Percentiles rank a stretch among this genome's conserved stretches.
Conservation (phyloP, 2,329 filamentous ascomycete species). For the Phialophora expanda region DNA sequence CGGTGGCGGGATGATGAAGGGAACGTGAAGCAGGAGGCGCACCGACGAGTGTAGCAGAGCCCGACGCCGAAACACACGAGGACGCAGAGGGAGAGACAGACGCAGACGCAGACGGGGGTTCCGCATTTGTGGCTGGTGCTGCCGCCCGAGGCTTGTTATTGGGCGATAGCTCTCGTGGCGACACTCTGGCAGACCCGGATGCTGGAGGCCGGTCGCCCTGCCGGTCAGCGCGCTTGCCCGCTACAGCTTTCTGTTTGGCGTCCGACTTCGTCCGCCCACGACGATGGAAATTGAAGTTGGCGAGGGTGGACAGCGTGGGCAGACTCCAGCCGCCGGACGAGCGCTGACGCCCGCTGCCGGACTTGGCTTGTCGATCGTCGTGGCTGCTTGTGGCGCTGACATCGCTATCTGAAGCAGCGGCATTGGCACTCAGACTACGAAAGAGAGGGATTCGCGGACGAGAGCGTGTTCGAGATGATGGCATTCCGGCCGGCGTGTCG, state of each 20-base stretch:
- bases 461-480: slow-evolving; percentile 25
- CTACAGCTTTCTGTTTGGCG: slow-evolving; percentile 18
- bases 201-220: not conserved
- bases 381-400: slow-evolving; percentile 12
- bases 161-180: slow-evolving; percentile 10
- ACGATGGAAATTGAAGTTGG: slow-evolving; percentile 25
- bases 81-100: not conserved
- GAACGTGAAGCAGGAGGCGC: slow-evolving; percentile 19
- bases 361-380: slow-evolving; percentile 1
- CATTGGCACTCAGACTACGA: slow-evolving; percentile 32
- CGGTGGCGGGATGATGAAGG: slow-evolving; percentile 23
- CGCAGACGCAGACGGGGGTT: slow-evolving; percentile 2
- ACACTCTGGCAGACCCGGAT: slow-evolving; percentile 5
- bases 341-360: slow-evolving; percentile 13
- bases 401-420: slow-evolving; percentile 15
- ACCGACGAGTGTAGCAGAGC: not conserved
- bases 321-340: slow-evolving; percentile 21
- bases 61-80: not conserved
- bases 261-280: slow-evolving; percentile 21
- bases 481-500: slow-evolving; percentile 24
- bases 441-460: slow-evolving; percentile 29
- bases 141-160: slow-evolving; percentile 9
- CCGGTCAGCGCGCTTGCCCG: not conserved
- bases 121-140: slow-evolving; percentile 14
- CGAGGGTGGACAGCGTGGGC: slow-evolving; percentile 21